Percentiles rank a stretch among this genome's conserved stretches.
phyloP scores from a whole-genome alignment of 2,329 filamentous ascomycete genomes.

The Ophiocordyceps robertsii region DNA sequence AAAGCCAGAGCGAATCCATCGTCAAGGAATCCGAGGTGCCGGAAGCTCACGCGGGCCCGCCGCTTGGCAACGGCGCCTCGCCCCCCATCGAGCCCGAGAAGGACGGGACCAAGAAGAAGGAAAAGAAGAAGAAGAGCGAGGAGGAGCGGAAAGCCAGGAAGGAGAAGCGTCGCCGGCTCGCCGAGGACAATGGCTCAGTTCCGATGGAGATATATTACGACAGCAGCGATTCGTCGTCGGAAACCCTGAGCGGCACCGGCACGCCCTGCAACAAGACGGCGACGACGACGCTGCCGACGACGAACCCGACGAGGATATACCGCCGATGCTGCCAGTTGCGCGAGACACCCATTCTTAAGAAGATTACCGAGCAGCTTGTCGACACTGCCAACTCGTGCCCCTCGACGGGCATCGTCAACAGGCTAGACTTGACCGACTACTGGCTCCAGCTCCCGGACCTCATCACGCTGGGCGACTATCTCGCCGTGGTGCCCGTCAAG shows the following conservation, averaged over 20 bases:
- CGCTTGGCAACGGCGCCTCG: background rate
- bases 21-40: constrained; percentile 16
- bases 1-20: background rate
- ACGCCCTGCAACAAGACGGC: constrained; percentile 10
- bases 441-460: constrained; percentile 74
- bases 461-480: constrained; percentile 79
- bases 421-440: constrained; percentile 74
- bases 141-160: constrained; percentile 86
- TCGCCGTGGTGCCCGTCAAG: constrained; percentile 83
- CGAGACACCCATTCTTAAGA: constrained; percentile 84
- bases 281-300: constrained; percentile 49
- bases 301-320: constrained; percentile 85
- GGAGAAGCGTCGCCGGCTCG: constrained; percentile 72
- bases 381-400: constrained; percentile 52
- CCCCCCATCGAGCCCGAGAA: constrained; percentile 18
- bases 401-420: constrained; percentile 63
- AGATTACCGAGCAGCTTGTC: constrained; percentile 77
- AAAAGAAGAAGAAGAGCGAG: constrained; percentile 92
- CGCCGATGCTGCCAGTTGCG: constrained; percentile 85
- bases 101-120: constrained; percentile 58
- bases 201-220: constrained; percentile 73
- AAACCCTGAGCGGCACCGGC: constrained; percentile 7
- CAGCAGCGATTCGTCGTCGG: constrained; percentile 44
- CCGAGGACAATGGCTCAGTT: constrained; percentile 75
- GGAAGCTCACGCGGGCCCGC: constrained; percentile 3